phyloP scores from a whole-genome alignment of 1,139 yeast genomes.

The Hansenula lynferdii region DNA sequence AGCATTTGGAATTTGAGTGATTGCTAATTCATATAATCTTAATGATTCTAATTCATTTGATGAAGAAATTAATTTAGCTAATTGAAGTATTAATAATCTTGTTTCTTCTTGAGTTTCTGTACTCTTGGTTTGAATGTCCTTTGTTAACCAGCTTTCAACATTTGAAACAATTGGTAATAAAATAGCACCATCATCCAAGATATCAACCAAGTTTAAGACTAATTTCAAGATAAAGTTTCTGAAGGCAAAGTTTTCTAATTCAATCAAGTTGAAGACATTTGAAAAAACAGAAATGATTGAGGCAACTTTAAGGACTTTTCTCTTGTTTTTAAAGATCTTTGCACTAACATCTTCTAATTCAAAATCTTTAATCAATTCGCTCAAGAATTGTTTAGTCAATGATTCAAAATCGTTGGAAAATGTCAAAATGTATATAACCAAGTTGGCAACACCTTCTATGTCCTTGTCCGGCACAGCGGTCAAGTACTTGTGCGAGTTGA shows the following conservation, averaged over 20 bases:
- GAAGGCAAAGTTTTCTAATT: slow-evolving; percentile 3
- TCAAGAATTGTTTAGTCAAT: slow-evolving; percentile 7
- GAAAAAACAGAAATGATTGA: slow-evolving; percentile 13
- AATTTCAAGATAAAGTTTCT: slow-evolving; percentile 7
- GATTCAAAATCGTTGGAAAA: slow-evolving; percentile 6
- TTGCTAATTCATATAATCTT: slow-evolving; percentile 5
- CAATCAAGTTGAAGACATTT: slow-evolving; percentile 14
- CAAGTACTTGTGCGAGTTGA: slow-evolving; percentile 6
- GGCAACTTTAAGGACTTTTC: slow-evolving; percentile 11
- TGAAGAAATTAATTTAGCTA: slow-evolving; percentile 8
- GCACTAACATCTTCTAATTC: background rate
- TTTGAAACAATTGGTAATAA: slow-evolving; percentile 11
- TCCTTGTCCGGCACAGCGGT: slow-evolving; percentile 15
- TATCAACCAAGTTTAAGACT: slow-evolving; percentile 13
- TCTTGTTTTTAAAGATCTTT: slow-evolving; percentile 14
- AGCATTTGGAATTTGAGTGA: slow-evolving; percentile 6
- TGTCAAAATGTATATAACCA: slow-evolving; percentile 15
- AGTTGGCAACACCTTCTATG: slow-evolving; percentile 14
- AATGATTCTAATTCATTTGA: slow-evolving; percentile 9
- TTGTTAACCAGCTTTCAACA: background rate
- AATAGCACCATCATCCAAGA: slow-evolving; percentile 11
- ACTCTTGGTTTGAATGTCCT: background rate
- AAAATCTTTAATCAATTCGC: slow-evolving; percentile 3
- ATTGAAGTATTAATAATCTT: slow-evolving; percentile 7
- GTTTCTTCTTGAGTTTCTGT: slow-evolving; percentile 6